Evolutionary conservation across 2,329 filamentous ascomycete species (phyloP), one percentile per base, ranked within the genome.

Genomic region (Thielaviopsis cerberus): DNA sequence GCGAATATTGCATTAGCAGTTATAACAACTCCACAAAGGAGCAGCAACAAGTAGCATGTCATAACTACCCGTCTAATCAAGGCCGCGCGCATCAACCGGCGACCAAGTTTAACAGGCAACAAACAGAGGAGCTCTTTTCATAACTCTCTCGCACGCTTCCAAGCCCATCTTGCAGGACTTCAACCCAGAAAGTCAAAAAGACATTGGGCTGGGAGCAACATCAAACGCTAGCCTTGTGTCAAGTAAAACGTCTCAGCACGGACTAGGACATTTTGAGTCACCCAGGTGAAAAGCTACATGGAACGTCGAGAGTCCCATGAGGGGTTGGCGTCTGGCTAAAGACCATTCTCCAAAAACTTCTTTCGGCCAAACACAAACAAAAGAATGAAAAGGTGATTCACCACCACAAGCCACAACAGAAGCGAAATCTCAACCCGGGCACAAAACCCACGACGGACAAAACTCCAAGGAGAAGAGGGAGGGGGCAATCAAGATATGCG

Each of bases 401-500:
- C 48, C 58, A 57, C 51, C 51, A 10, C 24, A 23, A 7, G 13
- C 55, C 37, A 22, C 30, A 17, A 25, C 22, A 45, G 41, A 45
- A 57, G 30, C 4, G 15, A 45, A 17, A 17, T 34, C 53, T 54
- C 22, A 37, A 54, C 34, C 4, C 30, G 15, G 30, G 8, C 30
- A 4, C 30, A 34, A 3, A 34, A 15, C 34, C 15, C 34, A 10
- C 15, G n/a, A 41, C n/a, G n/a, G 15, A n/a, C 13, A 30, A 6
- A n/a, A n/a, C n/a, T 23, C 51, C 41, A 57, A 24, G 30, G 41
- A 11, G 25, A n/a, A 48, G 34, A 34, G 50, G 50, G 22, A 22
- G 50, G 54, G 58, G 51, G 30, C 54, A 57, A 27, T 59, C 58
- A 53, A 26, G 41, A 57, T 51, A 57, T 57, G 58, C 58, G 58